A percentile compares a stretch with the other conserved stretches of the same genome.
These are phyloP conservation scores for Gastrodia elata DNA, from an alignment of 106 monocot species.

Conservation along the genomic window DNA sequence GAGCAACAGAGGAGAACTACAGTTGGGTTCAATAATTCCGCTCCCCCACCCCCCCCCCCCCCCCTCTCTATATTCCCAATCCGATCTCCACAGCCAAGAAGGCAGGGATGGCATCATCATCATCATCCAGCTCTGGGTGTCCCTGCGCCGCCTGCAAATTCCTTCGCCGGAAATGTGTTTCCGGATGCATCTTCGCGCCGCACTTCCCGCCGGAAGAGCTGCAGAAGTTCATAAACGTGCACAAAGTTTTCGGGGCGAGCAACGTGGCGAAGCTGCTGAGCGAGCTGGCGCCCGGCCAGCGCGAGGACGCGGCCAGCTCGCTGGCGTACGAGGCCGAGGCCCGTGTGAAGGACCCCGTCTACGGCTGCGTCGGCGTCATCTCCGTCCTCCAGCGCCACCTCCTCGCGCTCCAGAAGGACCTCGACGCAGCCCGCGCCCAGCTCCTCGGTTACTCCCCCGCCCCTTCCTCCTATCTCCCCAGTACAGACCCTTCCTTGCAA, in stretches of 20 bases:
- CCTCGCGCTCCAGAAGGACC: conserved; percentile 42
- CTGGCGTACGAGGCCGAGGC: conserved; percentile 65
- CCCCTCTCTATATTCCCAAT: too few relatives aligned
- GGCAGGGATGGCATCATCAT: conserved; percentile 13
- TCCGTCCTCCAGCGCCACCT: conserved; percentile 51
- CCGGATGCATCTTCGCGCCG: conserved; percentile 60
- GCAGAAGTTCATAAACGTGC: conserved; percentile 53
- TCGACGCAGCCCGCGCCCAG: conserved; percentile 37
- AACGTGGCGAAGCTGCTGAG: conserved; percentile 60
- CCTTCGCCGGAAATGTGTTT: conserved; percentile 48
- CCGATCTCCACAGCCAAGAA: too few relatives aligned
- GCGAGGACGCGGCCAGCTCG: conserved; percentile 61
- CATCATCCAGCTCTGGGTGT: conserved; percentile 15
- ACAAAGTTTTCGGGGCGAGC: conserved; percentile 64
- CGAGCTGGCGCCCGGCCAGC: conserved; percentile 48
- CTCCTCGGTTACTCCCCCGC: conserved; percentile 36
- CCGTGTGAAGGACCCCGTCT: conserved; percentile 47
- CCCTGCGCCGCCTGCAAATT: conserved; percentile 76
- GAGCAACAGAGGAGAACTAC: too few relatives aligned
- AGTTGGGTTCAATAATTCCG: too few relatives aligned
- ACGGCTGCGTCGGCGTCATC: conserved; percentile 58
- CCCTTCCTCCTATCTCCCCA: too few relatives aligned
- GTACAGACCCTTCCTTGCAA: too few relatives aligned
- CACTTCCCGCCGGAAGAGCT: conserved; percentile 65
- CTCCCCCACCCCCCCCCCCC: too few relatives aligned